These are phyloP conservation scores for Trypanosoma theileri DNA, from an alignment of 208 protist species.

Conservation along the genomic window DNA sequence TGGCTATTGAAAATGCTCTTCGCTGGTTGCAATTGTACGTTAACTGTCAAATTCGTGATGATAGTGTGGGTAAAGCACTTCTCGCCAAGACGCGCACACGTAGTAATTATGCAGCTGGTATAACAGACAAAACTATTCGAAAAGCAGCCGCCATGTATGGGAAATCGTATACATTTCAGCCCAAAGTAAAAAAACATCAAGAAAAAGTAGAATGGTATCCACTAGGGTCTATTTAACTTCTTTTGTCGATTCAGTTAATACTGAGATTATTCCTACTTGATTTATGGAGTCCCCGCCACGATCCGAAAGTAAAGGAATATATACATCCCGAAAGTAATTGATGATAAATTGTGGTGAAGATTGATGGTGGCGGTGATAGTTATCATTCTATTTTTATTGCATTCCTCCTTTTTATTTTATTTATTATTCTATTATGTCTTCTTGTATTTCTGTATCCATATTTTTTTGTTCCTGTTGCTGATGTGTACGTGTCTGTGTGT, in stretches of 20 bases:
- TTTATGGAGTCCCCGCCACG: too few species aligned
- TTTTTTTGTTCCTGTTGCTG: too few species aligned
- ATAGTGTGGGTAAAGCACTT: slow-evolving; percentile 63
- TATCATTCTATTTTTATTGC: too few species aligned
- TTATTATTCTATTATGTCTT: too few species aligned
- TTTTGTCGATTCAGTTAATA: not conserved
- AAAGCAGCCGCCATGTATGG: slow-evolving; percentile 27
- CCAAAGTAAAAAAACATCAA: slow-evolving; percentile 23
- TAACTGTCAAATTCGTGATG: slow-evolving; percentile 51
- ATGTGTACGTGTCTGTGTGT: not conserved
- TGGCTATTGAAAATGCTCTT: slow-evolving; percentile 53
- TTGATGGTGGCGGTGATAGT: too few species aligned
- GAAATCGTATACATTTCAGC: slow-evolving; percentile 15
- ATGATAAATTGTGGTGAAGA: too few species aligned
- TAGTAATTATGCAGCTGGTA: slow-evolving; percentile 10
- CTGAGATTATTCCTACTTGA: too few species aligned
- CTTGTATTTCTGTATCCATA: too few species aligned
- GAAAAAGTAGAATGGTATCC: slow-evolving; percentile 27
- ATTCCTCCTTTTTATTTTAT: too few species aligned
- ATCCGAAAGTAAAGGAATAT: too few species aligned
- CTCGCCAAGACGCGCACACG: slow-evolving; percentile 24
- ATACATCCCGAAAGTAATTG: too few species aligned
- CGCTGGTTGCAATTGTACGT: slow-evolving; percentile 72
- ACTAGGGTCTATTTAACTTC: not conserved
- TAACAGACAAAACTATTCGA: slow-evolving; percentile 22